Evolutionary conservation across 108 stramenopile species (phyloP), one percentile per base, ranked within the genome.

Genomic region (Skeletonema potamos): DNA sequence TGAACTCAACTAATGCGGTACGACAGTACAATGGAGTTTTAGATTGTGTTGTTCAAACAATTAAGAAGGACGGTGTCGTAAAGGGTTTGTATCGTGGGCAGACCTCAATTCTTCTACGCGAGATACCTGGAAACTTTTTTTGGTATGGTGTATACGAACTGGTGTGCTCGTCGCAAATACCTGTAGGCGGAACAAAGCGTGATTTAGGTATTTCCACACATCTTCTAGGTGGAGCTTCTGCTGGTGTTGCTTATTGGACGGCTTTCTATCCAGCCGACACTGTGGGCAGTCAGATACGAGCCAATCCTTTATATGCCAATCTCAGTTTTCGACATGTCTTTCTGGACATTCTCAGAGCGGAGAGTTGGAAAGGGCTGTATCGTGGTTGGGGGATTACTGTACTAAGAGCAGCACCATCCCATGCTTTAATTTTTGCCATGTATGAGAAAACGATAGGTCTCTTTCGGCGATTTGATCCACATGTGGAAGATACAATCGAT

Each of bases 231-330:
- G 83, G 83, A 32, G 83, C 83, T 15, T 24, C 70, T 9, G 78
- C 83, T 0, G 83, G 83, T 5, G 83, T 80, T 22, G 79, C 77
- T 0, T 84, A 84, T 41, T 84, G 83, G 83, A 84, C 83, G 12
- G 83, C 83, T 0, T 84, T 84, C 44, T 84, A 84, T 62, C 83
- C 83, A 18, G 83, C 83, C 13, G 83, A 84, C 28, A 84, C 83
- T 12, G 79, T 84, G 18, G 79, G 79, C 17, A 66, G 64, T 37
- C 73, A 66, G 32, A 79, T 84, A 15, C 74, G 79, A 6, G 74
- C 79, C 6, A 80, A 76, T 76, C 78, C 79, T 11, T 26, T 46
- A 34, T 74, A 80, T 63, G 67, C 64, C 1, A 75, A 74, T 26
- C 68, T 43, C 24, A 46, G 48, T 8, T 80, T 84, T 62, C 4